phyloP scores from a whole-genome alignment of 2,329 filamentous ascomycete species.

The Epichloe elymi region DNA sequence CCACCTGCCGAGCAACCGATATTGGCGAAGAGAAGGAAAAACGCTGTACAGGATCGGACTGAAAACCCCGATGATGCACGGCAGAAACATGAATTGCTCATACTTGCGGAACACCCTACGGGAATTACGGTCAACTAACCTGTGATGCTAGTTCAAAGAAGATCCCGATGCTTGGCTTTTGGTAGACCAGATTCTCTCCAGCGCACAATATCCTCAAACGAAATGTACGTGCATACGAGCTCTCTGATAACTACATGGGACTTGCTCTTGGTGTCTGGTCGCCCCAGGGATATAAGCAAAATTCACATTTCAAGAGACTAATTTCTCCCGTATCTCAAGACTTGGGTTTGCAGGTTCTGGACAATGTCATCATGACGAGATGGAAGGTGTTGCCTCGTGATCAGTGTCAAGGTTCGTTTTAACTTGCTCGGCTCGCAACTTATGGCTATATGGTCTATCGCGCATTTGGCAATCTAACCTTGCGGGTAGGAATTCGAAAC shows the following conservation, averaged over 20 bases:
- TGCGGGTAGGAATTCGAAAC: conserved; percentile 73
- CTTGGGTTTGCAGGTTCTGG: conserved; percentile 87
- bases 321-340: conserved; percentile 36
- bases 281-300: background rate
- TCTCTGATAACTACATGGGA: background rate
- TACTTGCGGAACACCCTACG: background rate
- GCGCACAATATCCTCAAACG: conserved; percentile 86
- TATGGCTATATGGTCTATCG: background rate
- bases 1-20: background rate
- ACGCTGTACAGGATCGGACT: background rate
- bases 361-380: conserved; percentile 96
- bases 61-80: background rate
- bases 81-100: background rate
- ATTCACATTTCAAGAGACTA: conserved; percentile 1
- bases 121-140: conserved; percentile 6
- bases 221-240: conserved; percentile 56
- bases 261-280: background rate
- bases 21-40: background rate
- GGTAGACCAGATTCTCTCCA: conserved; percentile 91
- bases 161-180: conserved; percentile 96
- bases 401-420: conserved; percentile 69
- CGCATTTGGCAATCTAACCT: conserved; percentile 4
- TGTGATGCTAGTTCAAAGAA: conserved; percentile 71
- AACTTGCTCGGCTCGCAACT: background rate
- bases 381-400: conserved; percentile 97